Evolutionary conservation across 352 stramenopile species (phyloP).

Genomic region (Phytophthora meadii): DNA sequence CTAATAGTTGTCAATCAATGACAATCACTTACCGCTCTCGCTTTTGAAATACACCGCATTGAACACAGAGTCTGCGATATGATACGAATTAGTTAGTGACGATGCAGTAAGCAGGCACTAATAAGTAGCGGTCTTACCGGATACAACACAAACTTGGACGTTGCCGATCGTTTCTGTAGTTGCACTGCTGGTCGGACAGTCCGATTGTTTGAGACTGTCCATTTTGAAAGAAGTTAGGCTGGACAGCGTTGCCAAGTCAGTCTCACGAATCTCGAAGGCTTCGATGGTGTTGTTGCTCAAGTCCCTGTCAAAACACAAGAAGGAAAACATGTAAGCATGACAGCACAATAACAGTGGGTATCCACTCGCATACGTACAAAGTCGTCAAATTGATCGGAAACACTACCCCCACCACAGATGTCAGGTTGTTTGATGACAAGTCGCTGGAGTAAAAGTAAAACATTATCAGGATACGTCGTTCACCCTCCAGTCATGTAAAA

Average conservation of each 20-base stretch:
- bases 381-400: conserved; percentile 33
- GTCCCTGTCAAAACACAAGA: conserved; percentile 24
- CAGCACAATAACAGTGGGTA: too few species aligned
- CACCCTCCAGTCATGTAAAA: not conserved
- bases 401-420: conserved; percentile 35
- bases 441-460: conserved; percentile 4
- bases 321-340: too few species aligned
- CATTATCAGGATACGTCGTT: too few species aligned
- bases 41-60: conserved; percentile 20
- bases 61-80: conserved; percentile 23
- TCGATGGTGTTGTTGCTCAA: conserved; percentile 46
- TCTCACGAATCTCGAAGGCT: conserved; percentile 35
- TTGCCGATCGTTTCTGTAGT: conserved; percentile 32
- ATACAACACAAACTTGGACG: conserved; percentile 39
- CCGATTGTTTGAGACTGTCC: conserved; percentile 30
- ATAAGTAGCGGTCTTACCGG: conserved; percentile 19
- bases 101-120: not conserved
- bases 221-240: conserved; percentile 34
- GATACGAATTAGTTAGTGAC: conserved; percentile 2
- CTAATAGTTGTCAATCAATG: not conserved
- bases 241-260: conserved; percentile 30
- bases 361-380: conserved; percentile 19
- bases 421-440: conserved; percentile 43
- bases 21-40: conserved; percentile 23
- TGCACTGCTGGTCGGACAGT: conserved; percentile 34